Evolutionary conservation across 176 grass and related monocot species (phyloP).

Genomic region (Pontederia paniculata): DNA sequence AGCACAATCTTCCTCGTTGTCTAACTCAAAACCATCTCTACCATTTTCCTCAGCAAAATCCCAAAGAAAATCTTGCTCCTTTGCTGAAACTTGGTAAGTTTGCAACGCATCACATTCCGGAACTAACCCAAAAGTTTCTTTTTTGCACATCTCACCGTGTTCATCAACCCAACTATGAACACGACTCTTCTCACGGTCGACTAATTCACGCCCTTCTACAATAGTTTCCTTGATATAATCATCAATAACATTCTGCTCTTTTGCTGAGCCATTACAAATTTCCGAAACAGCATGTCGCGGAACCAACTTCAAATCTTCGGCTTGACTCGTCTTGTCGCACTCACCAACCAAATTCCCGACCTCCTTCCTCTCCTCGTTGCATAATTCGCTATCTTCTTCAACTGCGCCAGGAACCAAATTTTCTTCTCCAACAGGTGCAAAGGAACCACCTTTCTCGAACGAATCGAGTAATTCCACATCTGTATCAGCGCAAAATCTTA

Average conservation of each 20-base stretch:
- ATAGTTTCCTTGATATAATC: neutral
- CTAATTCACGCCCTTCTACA: neutral
- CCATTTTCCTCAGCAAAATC: neutral
- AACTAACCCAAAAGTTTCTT: slow-evolving; percentile 4
- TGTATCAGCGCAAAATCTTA: slow-evolving; percentile 6
- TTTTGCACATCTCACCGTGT: neutral
- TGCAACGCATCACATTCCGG: neutral
- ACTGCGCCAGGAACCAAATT: neutral
- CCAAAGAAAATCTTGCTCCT: neutral
- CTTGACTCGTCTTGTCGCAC: too few relatives aligned
- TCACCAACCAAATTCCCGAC: too few relatives aligned
- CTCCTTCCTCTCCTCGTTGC: too few relatives aligned
- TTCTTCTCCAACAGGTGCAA: neutral
- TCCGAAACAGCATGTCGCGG: too few relatives aligned
- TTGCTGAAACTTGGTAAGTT: neutral
- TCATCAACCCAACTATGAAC: neutral
- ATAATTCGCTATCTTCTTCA: neutral
- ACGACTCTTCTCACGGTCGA: neutral
- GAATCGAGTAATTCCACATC: slow-evolving; percentile 20
- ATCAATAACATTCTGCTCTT: neutral
- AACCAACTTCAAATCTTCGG: too few relatives aligned
- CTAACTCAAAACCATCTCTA: neutral
- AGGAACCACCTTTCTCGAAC: neutral
- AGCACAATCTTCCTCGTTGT: neutral
- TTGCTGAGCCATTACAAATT: neutral